Evolutionary conservation across 1,139 yeast species (phyloP), one percentile per base, ranked within the genome.

Genomic region (Hemisphaericaspora xylanilytica): DNA sequence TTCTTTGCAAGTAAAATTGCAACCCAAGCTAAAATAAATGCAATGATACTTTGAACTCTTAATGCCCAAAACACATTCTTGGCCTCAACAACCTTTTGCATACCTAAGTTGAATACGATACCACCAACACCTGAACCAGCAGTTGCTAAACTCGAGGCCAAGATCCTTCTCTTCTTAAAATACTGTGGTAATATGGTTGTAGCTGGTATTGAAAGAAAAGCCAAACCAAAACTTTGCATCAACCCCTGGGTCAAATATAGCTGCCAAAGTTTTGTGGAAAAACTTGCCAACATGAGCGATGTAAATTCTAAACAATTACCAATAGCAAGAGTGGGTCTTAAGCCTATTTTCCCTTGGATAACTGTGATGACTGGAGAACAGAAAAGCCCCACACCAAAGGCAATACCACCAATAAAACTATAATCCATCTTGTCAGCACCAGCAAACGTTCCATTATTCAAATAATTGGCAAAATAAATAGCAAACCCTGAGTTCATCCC

Each of bases 101-200:
- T 63, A n/a, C 59, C 68, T 41, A 66, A 50, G 39, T 60, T 65
- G 44, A 61, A 75, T 5, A 63, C 59, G 42, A 82, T 70, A 2
- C 88, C 88, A 1, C 87, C 89, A 5, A 73, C 58, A 7, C 85
- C 80, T 1, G 84, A 71, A 0, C 87, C 86, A 1, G 80, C 72
- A 0, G 81, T 70, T 0, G 78, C 74, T 2, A 81, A 47, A 3
- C 85, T 83, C 10, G 71, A 58, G 1, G 84, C 87, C 20, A 80
- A 55, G 0, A 81, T 78, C 42, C 85, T 66, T 43, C 63, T 70
- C 44, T 63, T 68, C 44, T 72, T 63, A 56, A 81, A 82, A 61
- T 75, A 82, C 45, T 77, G 83, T 11, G 75, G 71, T 10, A 72
- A 40, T 6, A 74, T 53, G 5, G 72, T 61, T 17, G 67, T 51